Conservation (phyloP, 495 filamentous ascomycete genomes). For the Penicillium canescens region DNA sequence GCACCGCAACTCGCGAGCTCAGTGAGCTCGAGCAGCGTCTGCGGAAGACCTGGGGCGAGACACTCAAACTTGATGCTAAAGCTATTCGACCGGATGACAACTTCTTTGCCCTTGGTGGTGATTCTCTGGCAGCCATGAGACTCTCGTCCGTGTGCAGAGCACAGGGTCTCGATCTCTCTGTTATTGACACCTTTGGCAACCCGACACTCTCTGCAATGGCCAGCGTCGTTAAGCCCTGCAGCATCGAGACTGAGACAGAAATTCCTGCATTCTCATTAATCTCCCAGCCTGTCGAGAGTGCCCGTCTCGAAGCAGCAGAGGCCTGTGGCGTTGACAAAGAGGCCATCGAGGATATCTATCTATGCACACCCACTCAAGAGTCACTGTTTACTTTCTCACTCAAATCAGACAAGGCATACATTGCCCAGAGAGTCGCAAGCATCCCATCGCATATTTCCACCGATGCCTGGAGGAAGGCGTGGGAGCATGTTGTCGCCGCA, state of each 20-base stretch:
- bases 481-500: slow-evolving; percentile 43
- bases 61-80: slow-evolving; percentile 36
- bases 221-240: slow-evolving; percentile 13
- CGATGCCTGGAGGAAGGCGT: slow-evolving; percentile 49
- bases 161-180: slow-evolving; percentile 34
- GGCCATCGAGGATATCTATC: slow-evolving; percentile 54
- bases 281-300: slow-evolving; percentile 28
- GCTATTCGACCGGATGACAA: slow-evolving; percentile 37
- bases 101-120: slow-evolving; percentile 64
- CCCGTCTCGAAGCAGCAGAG: slow-evolving; percentile 27
- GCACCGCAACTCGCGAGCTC: slow-evolving; percentile 22
- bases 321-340: slow-evolving; percentile 28
- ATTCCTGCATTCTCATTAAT: slow-evolving; percentile 36
- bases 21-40: slow-evolving; percentile 40
- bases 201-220: slow-evolving; percentile 49
- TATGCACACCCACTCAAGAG: slow-evolving; percentile 66
- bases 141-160: slow-evolving; percentile 38
- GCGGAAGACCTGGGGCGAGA: slow-evolving; percentile 40
- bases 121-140: slow-evolving; percentile 62
- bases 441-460: slow-evolving; percentile 37
- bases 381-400: slow-evolving; percentile 61
- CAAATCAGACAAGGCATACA: slow-evolving; percentile 56
- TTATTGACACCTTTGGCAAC: slow-evolving; percentile 45
- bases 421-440: slow-evolving; percentile 51
- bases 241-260: slow-evolving; percentile 13